Evolutionary conservation across 169 alveolate species (phyloP).

Genomic region (Eimeria brunetti): DNA sequence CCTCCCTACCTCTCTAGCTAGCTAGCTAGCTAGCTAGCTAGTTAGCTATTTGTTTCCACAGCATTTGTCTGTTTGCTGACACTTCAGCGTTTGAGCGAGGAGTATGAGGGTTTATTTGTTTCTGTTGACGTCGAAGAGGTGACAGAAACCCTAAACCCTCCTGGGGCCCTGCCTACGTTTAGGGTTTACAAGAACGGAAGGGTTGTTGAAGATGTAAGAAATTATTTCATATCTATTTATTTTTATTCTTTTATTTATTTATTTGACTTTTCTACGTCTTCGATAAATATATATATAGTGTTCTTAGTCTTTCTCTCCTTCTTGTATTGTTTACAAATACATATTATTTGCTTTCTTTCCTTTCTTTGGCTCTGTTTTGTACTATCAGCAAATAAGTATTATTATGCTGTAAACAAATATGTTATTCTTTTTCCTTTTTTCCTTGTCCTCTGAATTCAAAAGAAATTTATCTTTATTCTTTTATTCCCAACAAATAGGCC

Average conservation of each 20-base stretch:
- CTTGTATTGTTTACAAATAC: neutral
- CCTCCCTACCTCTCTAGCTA: neutral
- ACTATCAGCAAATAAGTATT: neutral
- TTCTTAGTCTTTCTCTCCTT: neutral
- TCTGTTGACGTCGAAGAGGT: constrained; percentile 55
- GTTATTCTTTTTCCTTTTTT: neutral
- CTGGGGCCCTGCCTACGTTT: constrained; percentile 14
- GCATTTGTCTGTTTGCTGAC: neutral
- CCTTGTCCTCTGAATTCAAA: neutral
- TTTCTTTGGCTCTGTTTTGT: no score
- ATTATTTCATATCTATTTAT: no score
- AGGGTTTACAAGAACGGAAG: neutral
- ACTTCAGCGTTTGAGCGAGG: constrained; percentile 4
- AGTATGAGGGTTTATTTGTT: constrained; percentile 23
- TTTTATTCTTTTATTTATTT: no score
- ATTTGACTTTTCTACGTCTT: no score
- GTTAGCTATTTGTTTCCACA: neutral
- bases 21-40: constrained; percentile 6
- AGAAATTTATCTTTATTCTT: neutral
- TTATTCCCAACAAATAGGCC: neutral
- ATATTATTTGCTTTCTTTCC: no score
- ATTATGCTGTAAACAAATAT: neutral
- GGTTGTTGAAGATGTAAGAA: neutral
- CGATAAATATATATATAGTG: neutral
- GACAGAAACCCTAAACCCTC: neutral